Percentiles rank a stretch among this genome's conserved stretches.
These are phyloP conservation scores for Pythium inflatum DNA, from an alignment of 352 stramenopile genomes.

Conservation along the genomic window DNA sequence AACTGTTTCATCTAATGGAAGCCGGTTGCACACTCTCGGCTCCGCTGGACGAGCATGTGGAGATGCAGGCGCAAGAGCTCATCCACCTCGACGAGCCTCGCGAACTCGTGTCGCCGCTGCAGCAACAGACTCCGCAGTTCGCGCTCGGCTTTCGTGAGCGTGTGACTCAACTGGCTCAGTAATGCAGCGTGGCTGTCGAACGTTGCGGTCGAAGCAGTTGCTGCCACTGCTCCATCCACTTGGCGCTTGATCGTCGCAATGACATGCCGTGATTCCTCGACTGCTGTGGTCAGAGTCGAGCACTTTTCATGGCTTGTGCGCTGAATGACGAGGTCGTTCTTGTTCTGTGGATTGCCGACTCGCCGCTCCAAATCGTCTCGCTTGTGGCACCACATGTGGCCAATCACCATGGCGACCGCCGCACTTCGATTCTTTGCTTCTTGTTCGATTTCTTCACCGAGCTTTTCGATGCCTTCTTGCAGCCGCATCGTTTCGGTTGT, in stretches of 20 bases:
- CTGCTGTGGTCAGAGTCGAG: not conserved
- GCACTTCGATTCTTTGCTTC: slow-evolving; percentile 40
- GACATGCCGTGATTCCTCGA: not conserved
- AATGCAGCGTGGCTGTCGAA: not conserved
- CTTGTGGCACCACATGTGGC: slow-evolving; percentile 25
- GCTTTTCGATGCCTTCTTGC: slow-evolving; percentile 44
- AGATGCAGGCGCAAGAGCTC: slow-evolving; percentile 7
- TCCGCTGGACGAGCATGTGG: no score
- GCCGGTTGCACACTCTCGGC: no score
- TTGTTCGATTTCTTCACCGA: slow-evolving; percentile 37
- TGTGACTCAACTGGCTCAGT: not conserved
- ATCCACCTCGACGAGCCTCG: slow-evolving; percentile 14
- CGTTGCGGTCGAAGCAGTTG: not conserved
- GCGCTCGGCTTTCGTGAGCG: not conserved
- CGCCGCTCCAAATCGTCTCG: not conserved
- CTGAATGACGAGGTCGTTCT: slow-evolving; percentile 8
- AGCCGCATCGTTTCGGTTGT: slow-evolving; percentile 33
- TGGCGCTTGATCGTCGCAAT: not conserved
- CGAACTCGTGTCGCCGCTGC: slow-evolving; percentile 3
- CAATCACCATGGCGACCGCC: slow-evolving; percentile 43
- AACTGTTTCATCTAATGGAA: no score
- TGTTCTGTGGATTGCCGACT: not conserved
- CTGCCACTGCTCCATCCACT: not conserved
- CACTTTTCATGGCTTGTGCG: slow-evolving; percentile 24
- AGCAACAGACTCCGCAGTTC: slow-evolving; percentile 1